Percentiles rank a stretch among this genome's conserved stretches.
Conservation (phyloP, 129 eudicot species). For the Tagetes erecta region DNA sequence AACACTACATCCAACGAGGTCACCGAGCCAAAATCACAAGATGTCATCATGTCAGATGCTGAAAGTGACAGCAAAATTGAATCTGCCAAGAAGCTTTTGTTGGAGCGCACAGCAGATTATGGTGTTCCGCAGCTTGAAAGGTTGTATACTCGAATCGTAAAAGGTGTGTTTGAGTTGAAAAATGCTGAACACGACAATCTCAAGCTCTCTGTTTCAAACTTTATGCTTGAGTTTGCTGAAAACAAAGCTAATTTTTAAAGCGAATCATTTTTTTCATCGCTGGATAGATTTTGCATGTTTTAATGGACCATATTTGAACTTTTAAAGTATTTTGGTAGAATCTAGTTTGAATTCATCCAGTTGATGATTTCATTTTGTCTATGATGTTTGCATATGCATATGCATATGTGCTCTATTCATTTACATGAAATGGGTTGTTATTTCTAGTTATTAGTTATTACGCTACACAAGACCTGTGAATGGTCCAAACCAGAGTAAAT, state of each 20-base stretch:
- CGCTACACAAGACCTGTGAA: neutral
- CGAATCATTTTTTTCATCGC: conserved; percentile 9
- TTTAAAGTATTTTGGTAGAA: conserved; percentile 28
- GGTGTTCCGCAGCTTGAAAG: conserved; percentile 86
- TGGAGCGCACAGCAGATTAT: conserved; percentile 57
- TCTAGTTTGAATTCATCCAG: conserved; percentile 1
- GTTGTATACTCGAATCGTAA: conserved; percentile 68
- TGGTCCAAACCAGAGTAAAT: neutral
- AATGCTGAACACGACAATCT: conserved; percentile 37
- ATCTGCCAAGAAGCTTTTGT: conserved; percentile 49
- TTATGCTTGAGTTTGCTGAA: conserved; percentile 57
- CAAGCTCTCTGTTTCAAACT: conserved; percentile 58
- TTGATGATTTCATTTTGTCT: conserved; percentile 9
- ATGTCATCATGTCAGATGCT: conserved; percentile 54
- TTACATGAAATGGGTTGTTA: neutral
- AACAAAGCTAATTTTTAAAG: conserved; percentile 62
- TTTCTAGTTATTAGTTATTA: neutral
- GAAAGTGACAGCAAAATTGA: conserved; percentile 52
- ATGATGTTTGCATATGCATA: neutral
- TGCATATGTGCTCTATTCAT: neutral
- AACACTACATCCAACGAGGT: conserved; percentile 24
- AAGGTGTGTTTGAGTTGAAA: conserved; percentile 76
- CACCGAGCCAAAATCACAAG: conserved; percentile 35
- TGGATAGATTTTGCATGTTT: conserved; percentile 33
- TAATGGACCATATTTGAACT: neutral